A percentile compares a stretch with the other conserved stretches of the same genome.
Conservation (phyloP, 2,329 filamentous ascomycete genomes). For the Chaetomium olivaceum region DNA sequence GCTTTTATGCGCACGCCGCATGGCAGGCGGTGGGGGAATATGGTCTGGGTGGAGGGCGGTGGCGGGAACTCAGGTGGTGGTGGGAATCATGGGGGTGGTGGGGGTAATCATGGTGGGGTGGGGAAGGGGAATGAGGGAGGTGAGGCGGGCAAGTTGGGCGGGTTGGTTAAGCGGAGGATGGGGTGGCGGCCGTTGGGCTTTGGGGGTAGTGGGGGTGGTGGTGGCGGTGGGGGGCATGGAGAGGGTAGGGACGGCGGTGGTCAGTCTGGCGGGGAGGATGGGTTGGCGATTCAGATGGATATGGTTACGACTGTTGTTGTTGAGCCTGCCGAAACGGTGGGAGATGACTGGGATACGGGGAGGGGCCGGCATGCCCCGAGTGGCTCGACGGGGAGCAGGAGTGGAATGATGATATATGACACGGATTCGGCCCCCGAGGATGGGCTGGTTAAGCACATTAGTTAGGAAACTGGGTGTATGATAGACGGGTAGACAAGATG, state of each 20-base stretch:
- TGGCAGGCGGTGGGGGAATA: conserved; percentile 36
- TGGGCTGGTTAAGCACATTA: background rate
- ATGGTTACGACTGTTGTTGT: conserved; percentile 37
- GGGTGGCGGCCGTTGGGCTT: conserved; percentile 19
- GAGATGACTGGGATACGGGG: background rate
- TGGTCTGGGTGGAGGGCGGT: conserved; percentile 37
- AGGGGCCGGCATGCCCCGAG: background rate
- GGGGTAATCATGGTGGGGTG: background rate
- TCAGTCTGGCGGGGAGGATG: background rate
- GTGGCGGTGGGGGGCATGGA: background rate
- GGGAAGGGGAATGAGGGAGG: background rate
- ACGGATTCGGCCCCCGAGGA: conserved; percentile 6
- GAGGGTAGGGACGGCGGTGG: background rate
- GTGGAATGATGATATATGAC: background rate
- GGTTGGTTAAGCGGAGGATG: conserved; percentile 16
- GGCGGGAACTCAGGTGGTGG: conserved; percentile 25
- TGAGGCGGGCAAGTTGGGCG: conserved; percentile 18
- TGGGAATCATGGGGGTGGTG: background rate
- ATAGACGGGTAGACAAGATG: background rate
- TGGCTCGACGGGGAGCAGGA: conserved; percentile 1
- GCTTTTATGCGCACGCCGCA: conserved; percentile 38
- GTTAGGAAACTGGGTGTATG: background rate
- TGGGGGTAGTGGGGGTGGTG: background rate
- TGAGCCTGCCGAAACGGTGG: conserved; percentile 25
- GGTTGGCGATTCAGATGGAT: conserved; percentile 37